phyloP scores from a whole-genome alignment of 108 stramenopile genomes.

The Cyclotella cryptica region DNA sequence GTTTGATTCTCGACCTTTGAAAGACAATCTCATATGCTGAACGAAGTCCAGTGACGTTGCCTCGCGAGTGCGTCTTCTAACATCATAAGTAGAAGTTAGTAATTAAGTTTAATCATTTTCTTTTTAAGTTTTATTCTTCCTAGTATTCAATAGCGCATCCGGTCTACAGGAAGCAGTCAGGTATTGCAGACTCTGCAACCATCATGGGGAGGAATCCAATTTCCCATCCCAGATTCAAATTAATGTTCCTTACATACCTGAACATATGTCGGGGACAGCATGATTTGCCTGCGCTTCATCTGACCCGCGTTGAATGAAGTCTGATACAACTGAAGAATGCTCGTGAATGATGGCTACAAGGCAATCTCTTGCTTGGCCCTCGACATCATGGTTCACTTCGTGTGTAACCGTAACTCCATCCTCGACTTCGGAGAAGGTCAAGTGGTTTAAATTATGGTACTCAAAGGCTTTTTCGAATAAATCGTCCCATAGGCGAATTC shows the following conservation, averaged over 20 bases:
- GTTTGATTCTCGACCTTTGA: too few species aligned
- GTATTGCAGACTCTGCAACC: too few species aligned
- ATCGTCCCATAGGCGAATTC: constrained; percentile 37
- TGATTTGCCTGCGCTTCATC: constrained; percentile 21
- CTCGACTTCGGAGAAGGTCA: background rate
- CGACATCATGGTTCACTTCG: constrained; percentile 8
- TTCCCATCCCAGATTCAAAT: too few species aligned
- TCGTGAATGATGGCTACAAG: constrained; percentile 23
- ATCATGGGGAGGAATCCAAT: too few species aligned
- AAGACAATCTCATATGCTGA: too few species aligned
- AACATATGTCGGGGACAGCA: constrained; percentile 21
- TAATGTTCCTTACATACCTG: background rate
- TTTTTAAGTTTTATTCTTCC: too few species aligned
- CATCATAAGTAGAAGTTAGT: too few species aligned
- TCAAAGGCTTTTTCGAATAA: constrained; percentile 23
- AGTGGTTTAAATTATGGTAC: constrained; percentile 20
- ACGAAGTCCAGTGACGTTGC: too few species aligned
- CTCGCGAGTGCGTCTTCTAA: too few species aligned
- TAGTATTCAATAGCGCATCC: too few species aligned
- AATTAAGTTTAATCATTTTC: too few species aligned
- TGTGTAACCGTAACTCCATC: constrained; percentile 26
- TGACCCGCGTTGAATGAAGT: constrained; percentile 11
- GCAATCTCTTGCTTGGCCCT: constrained; percentile 24
- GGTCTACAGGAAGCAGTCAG: too few species aligned
- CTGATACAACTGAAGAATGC: constrained; percentile 26